Conservation (phyloP, 1,139 yeast genomes). For the Protomyces inundatus region DNA sequence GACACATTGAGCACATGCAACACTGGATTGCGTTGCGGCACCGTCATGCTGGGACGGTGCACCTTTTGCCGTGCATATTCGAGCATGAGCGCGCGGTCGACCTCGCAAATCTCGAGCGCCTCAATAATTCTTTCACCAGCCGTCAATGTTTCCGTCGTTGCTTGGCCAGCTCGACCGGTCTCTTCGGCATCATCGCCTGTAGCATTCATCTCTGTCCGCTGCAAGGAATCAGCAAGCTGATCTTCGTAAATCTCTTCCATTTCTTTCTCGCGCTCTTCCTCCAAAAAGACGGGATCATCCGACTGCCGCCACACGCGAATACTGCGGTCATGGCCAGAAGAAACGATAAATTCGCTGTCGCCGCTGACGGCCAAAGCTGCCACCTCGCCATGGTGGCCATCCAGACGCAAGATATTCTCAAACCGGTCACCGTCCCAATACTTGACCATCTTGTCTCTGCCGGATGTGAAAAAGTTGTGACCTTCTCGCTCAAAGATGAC, state of each 20-base stretch:
- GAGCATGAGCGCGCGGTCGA: conserved; percentile 59
- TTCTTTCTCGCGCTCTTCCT: conserved; percentile 94
- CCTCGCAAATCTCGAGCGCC: conserved; percentile 76
- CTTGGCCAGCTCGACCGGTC: conserved; percentile 67
- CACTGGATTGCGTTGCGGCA: conserved; percentile 65
- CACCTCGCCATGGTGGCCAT: conserved; percentile 82
- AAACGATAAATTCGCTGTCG: conserved; percentile 66
- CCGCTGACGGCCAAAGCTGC: conserved; percentile 80
- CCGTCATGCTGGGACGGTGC: conserved; percentile 45
- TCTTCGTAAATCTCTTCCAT: conserved; percentile 85
- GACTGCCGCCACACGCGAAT: conserved; percentile 87
- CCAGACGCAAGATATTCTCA: conserved; percentile 83
- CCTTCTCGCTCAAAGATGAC: conserved; percentile 77
- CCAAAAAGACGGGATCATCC: conserved; percentile 87
- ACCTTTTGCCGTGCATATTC: conserved; percentile 48
- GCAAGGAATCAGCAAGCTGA: conserved; percentile 64
- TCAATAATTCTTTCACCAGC: conserved; percentile 93
- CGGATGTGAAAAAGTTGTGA: conserved; percentile 83
- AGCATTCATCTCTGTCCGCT: conserved; percentile 48
- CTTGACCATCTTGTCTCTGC: conserved; percentile 83
- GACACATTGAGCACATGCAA: conserved; percentile 58
- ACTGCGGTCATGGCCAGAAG: conserved; percentile 93
- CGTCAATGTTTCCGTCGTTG: conserved; percentile 84
- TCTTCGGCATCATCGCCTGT: conserved; percentile 47
- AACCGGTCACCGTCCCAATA: conserved; percentile 99